Base-by-base conservation (phyloP, 805 yeast genomes). In the Spathaspora gorwiae region DNA sequence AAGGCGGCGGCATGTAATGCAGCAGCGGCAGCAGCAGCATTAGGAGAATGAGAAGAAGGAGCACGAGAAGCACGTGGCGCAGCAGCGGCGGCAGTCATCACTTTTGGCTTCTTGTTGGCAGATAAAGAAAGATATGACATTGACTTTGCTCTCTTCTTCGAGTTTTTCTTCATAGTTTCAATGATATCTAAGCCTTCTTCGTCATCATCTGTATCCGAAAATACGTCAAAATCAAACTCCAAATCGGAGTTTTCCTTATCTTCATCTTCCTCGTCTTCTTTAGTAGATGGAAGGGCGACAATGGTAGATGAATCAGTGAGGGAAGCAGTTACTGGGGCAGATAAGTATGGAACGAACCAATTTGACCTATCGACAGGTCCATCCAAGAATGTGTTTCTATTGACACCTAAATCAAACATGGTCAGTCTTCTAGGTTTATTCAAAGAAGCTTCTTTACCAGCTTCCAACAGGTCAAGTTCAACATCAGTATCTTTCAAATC, bases 251-350 rank as follows among this genome's bases (percentile, higher is more conserved):
- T 52, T 6, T 51, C 54, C 12, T 43, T 39, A 39, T 40, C 13
- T 12, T 34, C 33, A 13, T 47, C 36, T 30, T 37, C 44, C 15
- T 43, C 31, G 19, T 30, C 40, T 11, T 11, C 37, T n/a, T 40
- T 19, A 7, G 11, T 27, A 26, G 29, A 15, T 19, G 24, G 24
- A 19, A 19, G 24, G 24, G 24, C 5, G 7, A 29, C n/a, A 33
- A 35, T n/a, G 30, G 47, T 9, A 44, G 47, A 48, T n/a, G 46
- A 36, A 40, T 60, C 66, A 32, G 75, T 75, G 44, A 80, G 61
- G 3, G 85, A 78, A 11, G 89, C 89, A 12, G 90, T 81, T 1
- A 85, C 92, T 0, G 92, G 92, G 5, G 92, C 89, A 26, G 84
- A 75, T 35, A 81, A 72, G 54, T 85, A 85, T 6, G 92, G 92